Percentiles rank a stretch among this genome's conserved stretches.
These are phyloP conservation scores for Fusarium transvaalense DNA, from an alignment of 2,329 filamentous ascomycete genomes.

Conservation along the genomic window DNA sequence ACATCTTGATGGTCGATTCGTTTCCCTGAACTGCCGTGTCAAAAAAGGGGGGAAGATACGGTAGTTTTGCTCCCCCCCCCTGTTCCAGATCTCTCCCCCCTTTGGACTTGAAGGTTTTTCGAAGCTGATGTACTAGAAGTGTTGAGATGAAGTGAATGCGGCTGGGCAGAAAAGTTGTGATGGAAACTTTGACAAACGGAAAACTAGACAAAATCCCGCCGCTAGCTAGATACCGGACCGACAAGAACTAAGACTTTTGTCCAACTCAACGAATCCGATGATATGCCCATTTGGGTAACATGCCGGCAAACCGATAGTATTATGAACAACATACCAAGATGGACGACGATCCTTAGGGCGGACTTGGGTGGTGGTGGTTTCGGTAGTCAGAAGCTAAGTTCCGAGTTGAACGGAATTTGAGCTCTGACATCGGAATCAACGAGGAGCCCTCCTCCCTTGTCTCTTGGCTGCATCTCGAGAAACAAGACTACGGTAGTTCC, in stretches of 20 bases:
- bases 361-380: not conserved
- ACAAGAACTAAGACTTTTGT: not conserved
- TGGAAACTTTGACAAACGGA: conserved; percentile 1
- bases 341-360: not conserved
- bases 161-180: not conserved
- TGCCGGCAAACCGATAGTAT: not conserved
- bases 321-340: not conserved
- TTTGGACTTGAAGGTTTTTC: not conserved
- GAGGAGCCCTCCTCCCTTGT: not conserved
- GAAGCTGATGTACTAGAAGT: not conserved
- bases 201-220: conserved; percentile 1
- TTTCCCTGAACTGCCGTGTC: not conserved
- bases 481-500: not conserved
- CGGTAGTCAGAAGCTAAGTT: not conserved
- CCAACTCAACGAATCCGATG: not conserved
- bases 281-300: not conserved
- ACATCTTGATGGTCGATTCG: not conserved
- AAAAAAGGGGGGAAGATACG: not conserved
- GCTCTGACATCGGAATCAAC: not conserved
- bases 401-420: conserved; percentile 1
- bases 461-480: not conserved
- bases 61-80: not conserved
- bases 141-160: not conserved
- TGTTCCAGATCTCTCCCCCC: not conserved
- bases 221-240: conserved; percentile 11